Evolutionary conservation across 2,329 filamentous ascomycete genomes (phyloP).

Genomic region (Colletotrichum karsti): DNA sequence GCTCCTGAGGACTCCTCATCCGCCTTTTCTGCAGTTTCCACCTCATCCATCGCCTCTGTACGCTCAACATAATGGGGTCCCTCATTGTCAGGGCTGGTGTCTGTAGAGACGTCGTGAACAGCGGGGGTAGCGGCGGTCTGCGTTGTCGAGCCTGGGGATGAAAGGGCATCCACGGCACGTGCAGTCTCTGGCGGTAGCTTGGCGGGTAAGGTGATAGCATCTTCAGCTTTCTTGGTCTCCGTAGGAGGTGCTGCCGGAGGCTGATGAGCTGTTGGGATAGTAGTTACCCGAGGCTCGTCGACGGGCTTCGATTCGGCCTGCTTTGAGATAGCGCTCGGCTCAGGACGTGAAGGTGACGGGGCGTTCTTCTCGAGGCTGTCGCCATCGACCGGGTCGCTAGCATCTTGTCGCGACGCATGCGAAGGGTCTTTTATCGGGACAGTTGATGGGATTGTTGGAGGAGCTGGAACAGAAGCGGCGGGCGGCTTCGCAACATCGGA

Average conservation of each 20-base stretch:
- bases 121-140: constrained; percentile 79
- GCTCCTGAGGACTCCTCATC: constrained; percentile 29
- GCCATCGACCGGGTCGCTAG: background rate
- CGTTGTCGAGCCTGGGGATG: constrained; percentile 72
- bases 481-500: background rate
- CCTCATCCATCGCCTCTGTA: constrained; percentile 43
- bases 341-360: background rate
- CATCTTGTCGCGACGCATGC: constrained; percentile 21
- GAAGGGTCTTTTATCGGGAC: constrained; percentile 7
- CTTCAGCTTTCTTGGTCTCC: constrained; percentile 42
- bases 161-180: constrained; percentile 54
- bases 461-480: background rate
- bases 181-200: constrained; percentile 45
- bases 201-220: constrained; percentile 34
- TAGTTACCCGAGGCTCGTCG: background rate
- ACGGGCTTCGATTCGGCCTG: background rate
- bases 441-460: background rate
- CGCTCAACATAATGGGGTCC: constrained; percentile 63
- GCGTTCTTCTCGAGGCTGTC: background rate
- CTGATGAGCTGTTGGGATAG: background rate
- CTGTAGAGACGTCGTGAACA: constrained; percentile 73
- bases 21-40: constrained; percentile 43
- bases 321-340: constrained; percentile 1
- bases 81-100: constrained; percentile 79
- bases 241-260: constrained; percentile 32